A percentile compares a stretch with the other conserved stretches of the same genome.
phyloP scores from a whole-genome alignment of 106 monocot species.

The Phalaenopsis equestris region DNA sequence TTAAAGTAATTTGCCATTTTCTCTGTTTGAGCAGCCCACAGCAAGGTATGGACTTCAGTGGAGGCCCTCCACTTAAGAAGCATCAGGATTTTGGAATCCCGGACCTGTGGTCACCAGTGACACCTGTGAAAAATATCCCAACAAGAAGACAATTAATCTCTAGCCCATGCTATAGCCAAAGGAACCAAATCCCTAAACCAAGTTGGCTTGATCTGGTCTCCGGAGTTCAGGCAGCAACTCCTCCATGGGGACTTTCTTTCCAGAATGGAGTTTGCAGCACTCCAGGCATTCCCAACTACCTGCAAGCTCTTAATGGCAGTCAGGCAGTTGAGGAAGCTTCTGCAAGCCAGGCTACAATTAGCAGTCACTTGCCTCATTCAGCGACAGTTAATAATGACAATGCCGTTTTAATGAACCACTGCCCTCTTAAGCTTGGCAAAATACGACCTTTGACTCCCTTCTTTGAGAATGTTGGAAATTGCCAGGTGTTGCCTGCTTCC shows the following conservation, averaged over 20 bases:
- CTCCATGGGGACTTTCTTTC: neutral
- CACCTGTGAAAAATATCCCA: neutral
- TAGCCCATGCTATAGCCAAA: neutral
- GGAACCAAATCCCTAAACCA: neutral
- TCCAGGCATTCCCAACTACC: neutral
- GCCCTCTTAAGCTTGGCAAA: neutral
- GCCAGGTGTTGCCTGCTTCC: neutral
- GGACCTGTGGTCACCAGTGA: constrained; percentile 4
- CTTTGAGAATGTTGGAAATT: neutral
- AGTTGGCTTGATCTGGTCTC: constrained; percentile 2
- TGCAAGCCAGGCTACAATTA: neutral
- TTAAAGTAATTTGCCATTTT: neutral
- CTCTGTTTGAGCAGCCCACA: neutral
- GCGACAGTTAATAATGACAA: neutral
- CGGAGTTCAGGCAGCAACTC: neutral
- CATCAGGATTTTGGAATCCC: constrained; percentile 1
- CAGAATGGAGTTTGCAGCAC: neutral
- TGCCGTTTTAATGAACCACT: neutral
- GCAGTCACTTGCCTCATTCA: neutral
- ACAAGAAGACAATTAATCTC: neutral
- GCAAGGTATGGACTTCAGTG: constrained; percentile 4
- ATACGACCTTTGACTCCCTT: constrained; percentile 3
- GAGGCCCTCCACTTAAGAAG: neutral
- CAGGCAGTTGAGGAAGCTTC: neutral
- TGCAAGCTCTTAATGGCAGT: neutral